A percentile compares a stretch with the other conserved stretches of the same genome.
These are phyloP conservation scores for Lichtheimia ramosa DNA, from an alignment of 371 early-diverging fungal species.

Conservation along the genomic window DNA sequence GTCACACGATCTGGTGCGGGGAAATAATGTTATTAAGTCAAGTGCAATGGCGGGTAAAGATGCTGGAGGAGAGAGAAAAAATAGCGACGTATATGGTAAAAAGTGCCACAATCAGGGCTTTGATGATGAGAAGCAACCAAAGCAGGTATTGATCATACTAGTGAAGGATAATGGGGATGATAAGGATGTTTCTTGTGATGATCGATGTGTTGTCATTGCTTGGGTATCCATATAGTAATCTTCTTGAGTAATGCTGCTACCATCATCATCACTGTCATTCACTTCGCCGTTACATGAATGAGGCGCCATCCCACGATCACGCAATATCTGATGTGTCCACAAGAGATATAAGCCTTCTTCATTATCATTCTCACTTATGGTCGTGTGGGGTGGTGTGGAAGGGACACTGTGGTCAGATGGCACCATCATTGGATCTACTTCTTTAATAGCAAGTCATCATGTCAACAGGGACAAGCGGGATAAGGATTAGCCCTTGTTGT, in stretches of 20 bases:
- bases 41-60: no score
- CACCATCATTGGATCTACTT: slow-evolving; percentile 3
- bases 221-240: no score
- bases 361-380: slow-evolving; percentile 29
- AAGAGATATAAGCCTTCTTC: slow-evolving; percentile 32
- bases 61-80: no score
- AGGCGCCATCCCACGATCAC: slow-evolving; percentile 24
- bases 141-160: not conserved
- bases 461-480: no score
- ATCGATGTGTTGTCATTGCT: no score
- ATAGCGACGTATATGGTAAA: not conserved
- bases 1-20: no score
- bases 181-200: no score
- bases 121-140: slow-evolving; percentile 3
- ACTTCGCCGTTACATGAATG: slow-evolving; percentile 17
- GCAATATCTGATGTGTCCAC: slow-evolving; percentile 36
- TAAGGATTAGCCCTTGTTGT: no score
- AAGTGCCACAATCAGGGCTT: not conserved
- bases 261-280: slow-evolving; percentile 22
- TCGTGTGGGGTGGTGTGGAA: slow-evolving; percentile 32
- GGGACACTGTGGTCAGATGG: slow-evolving; percentile 20
- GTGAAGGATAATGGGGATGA: no score
- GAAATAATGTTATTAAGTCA: no score
- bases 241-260: slow-evolving; percentile 19
- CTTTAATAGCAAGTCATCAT: not conserved